phyloP scores from a whole-genome alignment of 306 rosid genomes.

The Citrullus colocynthis region DNA sequence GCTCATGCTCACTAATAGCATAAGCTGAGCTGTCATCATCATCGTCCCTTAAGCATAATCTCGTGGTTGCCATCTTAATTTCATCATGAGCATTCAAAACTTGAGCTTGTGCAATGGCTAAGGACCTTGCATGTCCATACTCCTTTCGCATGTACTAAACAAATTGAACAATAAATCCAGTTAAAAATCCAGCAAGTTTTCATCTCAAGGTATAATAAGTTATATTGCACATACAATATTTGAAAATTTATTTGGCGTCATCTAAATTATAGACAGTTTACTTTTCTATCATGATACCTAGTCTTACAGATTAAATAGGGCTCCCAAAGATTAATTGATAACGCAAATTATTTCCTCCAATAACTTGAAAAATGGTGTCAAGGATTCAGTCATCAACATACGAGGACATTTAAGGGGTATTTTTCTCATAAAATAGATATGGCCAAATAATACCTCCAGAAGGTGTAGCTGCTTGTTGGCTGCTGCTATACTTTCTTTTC shows the following conservation, averaged over 20 bases:
- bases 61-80: constrained; percentile 79
- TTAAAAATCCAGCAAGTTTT: background rate
- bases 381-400: background rate
- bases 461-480: constrained; percentile 61
- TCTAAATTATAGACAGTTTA: background rate
- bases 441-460: constrained; percentile 52
- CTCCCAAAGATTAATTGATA: background rate
- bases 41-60: constrained; percentile 45
- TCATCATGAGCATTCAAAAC: constrained; percentile 86
- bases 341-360: background rate
- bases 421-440: background rate
- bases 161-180: constrained; percentile 13
- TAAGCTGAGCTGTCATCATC: constrained; percentile 62
- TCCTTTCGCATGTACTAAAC: constrained; percentile 86
- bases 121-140: constrained; percentile 78
- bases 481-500: constrained; percentile 46
- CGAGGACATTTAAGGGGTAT: background rate
- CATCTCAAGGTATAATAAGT: background rate
- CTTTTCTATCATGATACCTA: background rate
- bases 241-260: background rate
- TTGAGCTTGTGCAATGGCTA: constrained; percentile 88
- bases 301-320: background rate
- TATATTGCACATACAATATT: background rate
- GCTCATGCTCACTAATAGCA: constrained; percentile 60
- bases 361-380: background rate